Conservation (phyloP, 306 rosid species). For the Phaseolus lunatus region DNA sequence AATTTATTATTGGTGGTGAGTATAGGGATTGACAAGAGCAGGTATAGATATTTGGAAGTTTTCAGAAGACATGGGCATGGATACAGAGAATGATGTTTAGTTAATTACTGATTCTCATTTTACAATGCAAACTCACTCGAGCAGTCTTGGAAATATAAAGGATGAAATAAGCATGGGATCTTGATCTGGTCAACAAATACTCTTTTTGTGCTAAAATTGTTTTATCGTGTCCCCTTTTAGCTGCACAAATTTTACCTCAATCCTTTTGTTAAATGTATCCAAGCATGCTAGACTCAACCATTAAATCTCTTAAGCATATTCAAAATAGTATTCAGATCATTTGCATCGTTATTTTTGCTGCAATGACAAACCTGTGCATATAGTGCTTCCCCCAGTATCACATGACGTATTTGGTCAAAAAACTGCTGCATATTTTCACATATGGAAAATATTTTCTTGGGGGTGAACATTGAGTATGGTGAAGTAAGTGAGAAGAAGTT, state of each 20-base stretch:
- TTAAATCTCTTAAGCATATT: constrained; percentile 19
- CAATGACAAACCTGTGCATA: constrained; percentile 49
- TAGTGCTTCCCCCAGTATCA: constrained; percentile 57
- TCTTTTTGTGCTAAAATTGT: constrained; percentile 55
- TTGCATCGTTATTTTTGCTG: constrained; percentile 32
- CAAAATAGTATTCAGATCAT: background rate
- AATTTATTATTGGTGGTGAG: constrained; percentile 31
- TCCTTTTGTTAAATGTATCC: constrained; percentile 24
- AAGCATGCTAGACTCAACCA: constrained; percentile 11
- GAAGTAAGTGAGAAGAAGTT: background rate
- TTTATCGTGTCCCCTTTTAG: constrained; percentile 57
- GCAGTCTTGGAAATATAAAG: constrained; percentile 76
- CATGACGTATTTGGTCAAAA: constrained; percentile 20
- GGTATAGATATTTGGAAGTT: constrained; percentile 55
- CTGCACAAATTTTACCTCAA: constrained; percentile 32
- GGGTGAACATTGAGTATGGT: constrained; percentile 3
- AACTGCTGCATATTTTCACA: constrained; percentile 45
- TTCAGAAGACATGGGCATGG: constrained; percentile 75
- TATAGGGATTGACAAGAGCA: constrained; percentile 69
- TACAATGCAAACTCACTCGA: constrained; percentile 69
- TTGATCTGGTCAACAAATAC: constrained; percentile 57
- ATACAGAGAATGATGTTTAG: constrained; percentile 54
- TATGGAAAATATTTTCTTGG: constrained; percentile 22
- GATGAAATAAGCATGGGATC: constrained; percentile 57
- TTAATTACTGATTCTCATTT: constrained; percentile 44